Evolutionary conservation across 441 rosid genomes (phyloP), one percentile per base, ranked within the genome.

Genomic region (Eruca vesicaria): DNA sequence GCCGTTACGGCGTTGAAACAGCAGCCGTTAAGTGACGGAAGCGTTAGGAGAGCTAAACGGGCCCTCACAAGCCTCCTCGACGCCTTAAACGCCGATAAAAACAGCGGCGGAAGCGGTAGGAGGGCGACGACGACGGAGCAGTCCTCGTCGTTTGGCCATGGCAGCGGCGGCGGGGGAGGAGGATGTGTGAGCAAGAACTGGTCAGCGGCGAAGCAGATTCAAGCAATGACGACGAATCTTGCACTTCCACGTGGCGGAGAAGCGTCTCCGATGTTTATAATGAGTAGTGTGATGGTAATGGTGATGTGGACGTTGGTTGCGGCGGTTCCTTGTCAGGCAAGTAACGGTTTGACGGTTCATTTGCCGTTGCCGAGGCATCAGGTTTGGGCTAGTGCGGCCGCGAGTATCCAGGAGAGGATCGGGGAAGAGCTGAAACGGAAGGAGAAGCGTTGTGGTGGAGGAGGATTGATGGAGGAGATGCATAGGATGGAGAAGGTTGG

Each of bases 191-290:
- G 90, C 10, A 92, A 89, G 80, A 86, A 87, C 70, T 95, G 98
- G 99, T 95, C 98, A 0, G 97, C 96, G 0, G 82, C 98, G 16
- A 95, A 86, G 75, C 97, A 95, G 82, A 86, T 95, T 77, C 99
- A 95, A 28, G 89, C 94, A 29, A 91, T 95, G 97, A 69, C 83
- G 0, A 21, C 72, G 58, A 92, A 89, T 59, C 90, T 95, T 7
- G 85, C 77, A 2, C 75, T 84, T 16, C 98, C 98, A 7, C 88
- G 94, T 6, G 94, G 96, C 0, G 79, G 76, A 11, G 98, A 92
- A 28, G 21, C 91, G 16, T 60, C 73, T 2, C 89, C 90, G 0
- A 87, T 95, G 4, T 87, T 78, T 72, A 80, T 86, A 63, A 88
- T 92, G 93, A 88, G 81, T 45, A 71, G 70, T 6, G 82, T 95